phyloP scores from a whole-genome alignment of 164 flowering plant species.

The Buxus sempervirens region DNA sequence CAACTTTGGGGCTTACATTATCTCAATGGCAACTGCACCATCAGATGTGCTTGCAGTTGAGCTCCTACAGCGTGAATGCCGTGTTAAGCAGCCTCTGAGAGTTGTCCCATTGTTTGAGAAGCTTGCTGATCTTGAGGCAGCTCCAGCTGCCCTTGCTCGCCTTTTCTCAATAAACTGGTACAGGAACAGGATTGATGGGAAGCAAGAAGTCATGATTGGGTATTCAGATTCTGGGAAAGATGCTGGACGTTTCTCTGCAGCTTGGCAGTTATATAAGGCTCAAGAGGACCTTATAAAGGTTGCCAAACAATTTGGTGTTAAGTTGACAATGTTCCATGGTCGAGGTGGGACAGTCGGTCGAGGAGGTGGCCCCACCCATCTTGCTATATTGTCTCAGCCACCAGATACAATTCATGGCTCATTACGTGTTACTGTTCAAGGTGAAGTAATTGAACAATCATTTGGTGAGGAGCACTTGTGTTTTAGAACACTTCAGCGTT shows the following conservation, averaged over 20 bases:
- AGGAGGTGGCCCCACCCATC: conserved; percentile 99
- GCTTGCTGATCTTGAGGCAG: conserved; percentile 91
- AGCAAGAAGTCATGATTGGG: conserved; percentile 99
- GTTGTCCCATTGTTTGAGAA: conserved; percentile 97
- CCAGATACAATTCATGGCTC: conserved; percentile 97
- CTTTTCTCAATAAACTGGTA: conserved; percentile 97
- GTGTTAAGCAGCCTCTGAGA: conserved; percentile 74
- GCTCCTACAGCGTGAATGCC: conserved; percentile 94
- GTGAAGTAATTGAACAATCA: conserved; percentile 97
- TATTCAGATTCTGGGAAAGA: conserved; percentile 99
- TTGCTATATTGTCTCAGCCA: conserved; percentile 98
- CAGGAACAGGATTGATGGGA: conserved; percentile 74
- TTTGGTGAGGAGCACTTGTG: conserved; percentile 99
- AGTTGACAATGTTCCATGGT: conserved; percentile 98
- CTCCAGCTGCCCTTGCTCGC: conserved; percentile 90
- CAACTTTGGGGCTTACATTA: conserved; percentile 94
- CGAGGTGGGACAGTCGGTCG: conserved; percentile 99
- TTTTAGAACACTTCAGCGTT: conserved; percentile 94
- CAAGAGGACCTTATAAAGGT: conserved; percentile 97
- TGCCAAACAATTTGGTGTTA: conserved; percentile 81
- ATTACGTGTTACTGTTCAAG: conserved; percentile 95
- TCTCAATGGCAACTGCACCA: conserved; percentile 97
- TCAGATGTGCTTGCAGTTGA: conserved; percentile 98
- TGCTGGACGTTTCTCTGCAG: conserved; percentile 97
- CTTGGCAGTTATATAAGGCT: conserved; percentile 94